Conservation (phyloP, 2,329 filamentous ascomycete genomes). For the Diaporthe vaccinii region DNA sequence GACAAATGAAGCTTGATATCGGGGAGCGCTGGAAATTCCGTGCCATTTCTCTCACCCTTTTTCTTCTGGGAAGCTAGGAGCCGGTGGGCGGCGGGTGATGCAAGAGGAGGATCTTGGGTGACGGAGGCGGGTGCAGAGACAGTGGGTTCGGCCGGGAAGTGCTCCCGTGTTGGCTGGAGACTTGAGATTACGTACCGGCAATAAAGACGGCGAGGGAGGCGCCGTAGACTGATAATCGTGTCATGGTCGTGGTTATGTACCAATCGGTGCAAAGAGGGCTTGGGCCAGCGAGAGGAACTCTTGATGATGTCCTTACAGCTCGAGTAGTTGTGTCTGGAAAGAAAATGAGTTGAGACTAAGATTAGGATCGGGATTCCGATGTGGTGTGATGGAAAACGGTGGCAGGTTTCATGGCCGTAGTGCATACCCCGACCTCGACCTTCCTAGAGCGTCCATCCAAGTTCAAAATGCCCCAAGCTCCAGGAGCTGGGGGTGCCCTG, state of each 20-base stretch:
- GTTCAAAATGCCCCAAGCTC: neutral
- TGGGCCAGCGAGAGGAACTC: constrained; percentile 23
- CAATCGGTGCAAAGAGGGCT: constrained; percentile 25
- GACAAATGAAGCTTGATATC: neutral
- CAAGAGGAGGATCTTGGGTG: neutral
- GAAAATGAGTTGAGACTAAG: constrained; percentile 4
- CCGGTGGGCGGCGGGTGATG: neutral
- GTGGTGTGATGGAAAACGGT: constrained; percentile 38
- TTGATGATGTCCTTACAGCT: constrained; percentile 7
- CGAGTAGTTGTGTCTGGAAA: constrained; percentile 17
- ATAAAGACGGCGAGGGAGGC: constrained; percentile 39
- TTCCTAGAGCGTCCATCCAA: neutral
- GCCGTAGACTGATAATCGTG: constrained; percentile 41
- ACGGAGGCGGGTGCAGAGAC: constrained; percentile 3
- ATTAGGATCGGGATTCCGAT: constrained; percentile 23
- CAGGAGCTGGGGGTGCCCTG: constrained; percentile 15
- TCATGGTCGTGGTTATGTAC: constrained; percentile 34
- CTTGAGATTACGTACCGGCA: constrained; percentile 38
- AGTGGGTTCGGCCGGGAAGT: constrained; percentile 4
- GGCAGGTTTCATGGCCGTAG: constrained; percentile 38
- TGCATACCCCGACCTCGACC: neutral
- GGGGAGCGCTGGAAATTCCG: neutral
- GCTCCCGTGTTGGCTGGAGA: neutral
- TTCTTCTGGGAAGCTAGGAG: neutral
- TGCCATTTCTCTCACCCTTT: neutral